Evolutionary conservation across 495 filamentous ascomycete species (phyloP).

Genomic region (Aspergillus homomorphus): DNA sequence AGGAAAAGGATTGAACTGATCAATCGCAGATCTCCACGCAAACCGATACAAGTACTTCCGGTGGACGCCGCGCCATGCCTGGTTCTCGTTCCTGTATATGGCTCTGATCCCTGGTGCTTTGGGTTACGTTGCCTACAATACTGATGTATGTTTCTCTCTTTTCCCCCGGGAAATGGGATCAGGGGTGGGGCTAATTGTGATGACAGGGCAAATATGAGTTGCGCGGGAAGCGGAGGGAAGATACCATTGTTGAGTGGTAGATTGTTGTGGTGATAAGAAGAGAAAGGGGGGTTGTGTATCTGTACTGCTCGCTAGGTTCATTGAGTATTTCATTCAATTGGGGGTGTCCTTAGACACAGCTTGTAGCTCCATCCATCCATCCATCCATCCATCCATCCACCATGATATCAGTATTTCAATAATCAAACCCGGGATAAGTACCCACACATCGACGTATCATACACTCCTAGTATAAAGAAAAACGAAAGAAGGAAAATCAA

Average conservation of each 20-base stretch:
- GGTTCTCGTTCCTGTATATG: slow-evolving; percentile 71
- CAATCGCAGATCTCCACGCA: slow-evolving; percentile 65
- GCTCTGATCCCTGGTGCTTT: slow-evolving; percentile 65
- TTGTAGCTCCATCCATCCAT: background rate
- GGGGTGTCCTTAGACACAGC: no score
- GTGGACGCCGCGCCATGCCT: slow-evolving; percentile 80
- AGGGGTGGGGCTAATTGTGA: slow-evolving; percentile 6
- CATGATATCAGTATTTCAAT: no score
- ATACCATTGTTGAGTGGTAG: slow-evolving; percentile 72
- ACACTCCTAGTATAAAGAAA: no score
- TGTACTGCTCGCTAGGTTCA: no score
- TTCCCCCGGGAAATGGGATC: background rate
- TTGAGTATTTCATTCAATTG: no score
- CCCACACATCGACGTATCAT: slow-evolving; percentile 1
- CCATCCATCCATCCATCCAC: background rate
- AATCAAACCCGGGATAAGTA: no score
- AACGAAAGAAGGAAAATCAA: slow-evolving; percentile 17
- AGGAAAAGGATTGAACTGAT: slow-evolving; percentile 22
- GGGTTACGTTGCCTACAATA: slow-evolving; percentile 67
- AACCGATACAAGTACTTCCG: slow-evolving; percentile 95
- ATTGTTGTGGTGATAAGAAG: background rate
- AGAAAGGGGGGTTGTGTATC: background rate
- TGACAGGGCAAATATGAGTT: slow-evolving; percentile 79
- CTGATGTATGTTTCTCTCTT: slow-evolving; percentile 64
- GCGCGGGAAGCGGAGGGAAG: slow-evolving; percentile 81